Conservation (phyloP, 257 asterid genomes). For the Forsythia viridissima region DNA sequence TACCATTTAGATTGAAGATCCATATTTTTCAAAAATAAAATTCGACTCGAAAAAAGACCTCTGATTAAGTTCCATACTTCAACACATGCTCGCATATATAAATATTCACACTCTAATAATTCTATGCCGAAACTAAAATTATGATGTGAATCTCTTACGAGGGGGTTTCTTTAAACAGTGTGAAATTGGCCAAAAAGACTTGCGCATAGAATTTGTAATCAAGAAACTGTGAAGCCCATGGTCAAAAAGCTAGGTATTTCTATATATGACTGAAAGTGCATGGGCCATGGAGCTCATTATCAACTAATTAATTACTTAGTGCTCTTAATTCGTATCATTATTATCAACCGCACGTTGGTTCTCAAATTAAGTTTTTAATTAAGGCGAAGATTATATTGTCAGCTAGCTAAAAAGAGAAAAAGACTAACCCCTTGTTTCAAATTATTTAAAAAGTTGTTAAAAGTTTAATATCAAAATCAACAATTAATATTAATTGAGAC, state of each 20-base stretch:
- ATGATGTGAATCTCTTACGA: background rate
- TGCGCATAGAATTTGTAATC: too few relatives aligned
- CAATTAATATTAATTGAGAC: too few relatives aligned
- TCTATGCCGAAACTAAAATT: background rate
- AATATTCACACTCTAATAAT: background rate
- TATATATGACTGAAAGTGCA: background rate
- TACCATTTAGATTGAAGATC: too few relatives aligned
- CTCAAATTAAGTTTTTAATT: background rate
- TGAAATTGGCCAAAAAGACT: too few relatives aligned
- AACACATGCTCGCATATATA: background rate
- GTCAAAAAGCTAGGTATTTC: too few relatives aligned
- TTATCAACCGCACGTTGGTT: conserved; percentile 14
- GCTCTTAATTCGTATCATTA: conserved; percentile 14
- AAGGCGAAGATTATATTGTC: background rate
- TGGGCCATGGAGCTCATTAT: conserved; percentile 14
- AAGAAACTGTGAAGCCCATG: too few relatives aligned
- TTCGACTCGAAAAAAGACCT: too few relatives aligned
- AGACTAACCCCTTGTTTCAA: too few relatives aligned
- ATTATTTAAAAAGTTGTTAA: too few relatives aligned
- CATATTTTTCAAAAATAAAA: background rate
- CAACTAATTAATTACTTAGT: background rate
- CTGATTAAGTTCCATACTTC: too few relatives aligned
- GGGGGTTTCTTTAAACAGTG: background rate
- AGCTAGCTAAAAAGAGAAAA: too few relatives aligned
- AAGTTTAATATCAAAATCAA: too few relatives aligned